Percentiles rank a stretch among this genome's conserved stretches.
phyloP scores from a whole-genome alignment of 257 asterid species.

The Echites panduratus region DNA sequence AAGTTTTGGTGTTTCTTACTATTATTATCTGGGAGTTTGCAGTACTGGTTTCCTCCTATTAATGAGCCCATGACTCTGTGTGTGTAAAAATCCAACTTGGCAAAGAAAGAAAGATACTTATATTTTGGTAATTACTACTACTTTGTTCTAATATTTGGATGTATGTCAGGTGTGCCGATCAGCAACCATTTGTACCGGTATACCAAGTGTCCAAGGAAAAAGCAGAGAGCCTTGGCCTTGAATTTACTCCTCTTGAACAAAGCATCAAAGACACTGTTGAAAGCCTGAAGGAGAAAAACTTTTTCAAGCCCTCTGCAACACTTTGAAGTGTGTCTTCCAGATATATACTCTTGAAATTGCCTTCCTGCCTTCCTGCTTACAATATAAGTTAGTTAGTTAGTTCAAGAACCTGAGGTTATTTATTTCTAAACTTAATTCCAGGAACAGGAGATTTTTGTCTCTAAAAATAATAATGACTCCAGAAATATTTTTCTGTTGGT shows the following conservation, averaged over 20 bases:
- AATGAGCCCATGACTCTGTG: too few species aligned
- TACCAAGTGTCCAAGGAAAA: slow-evolving; percentile 62
- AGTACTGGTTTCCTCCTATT: too few species aligned
- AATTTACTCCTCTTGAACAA: slow-evolving; percentile 52
- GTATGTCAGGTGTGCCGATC: slow-evolving; percentile 58
- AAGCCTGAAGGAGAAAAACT: slow-evolving; percentile 59
- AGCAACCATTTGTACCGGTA: slow-evolving; percentile 45
- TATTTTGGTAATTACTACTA: not conserved
- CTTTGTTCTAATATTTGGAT: not conserved
- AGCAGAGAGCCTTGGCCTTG: slow-evolving; percentile 51
- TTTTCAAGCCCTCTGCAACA: slow-evolving; percentile 27
- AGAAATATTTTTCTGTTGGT: too few species aligned
- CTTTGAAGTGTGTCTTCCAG: slow-evolving; percentile 16
- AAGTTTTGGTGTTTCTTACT: too few species aligned
- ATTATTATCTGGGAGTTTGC: too few species aligned
- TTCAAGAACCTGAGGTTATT: not conserved
- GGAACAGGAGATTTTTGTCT: too few species aligned
- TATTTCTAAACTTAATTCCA: too few species aligned
- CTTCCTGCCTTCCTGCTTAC: too few species aligned
- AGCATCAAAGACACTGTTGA: slow-evolving; percentile 64
- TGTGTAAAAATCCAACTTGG: not conserved
- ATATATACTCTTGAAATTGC: not conserved
- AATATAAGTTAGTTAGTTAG: too few species aligned
- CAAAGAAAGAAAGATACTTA: too few species aligned
- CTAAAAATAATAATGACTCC: too few species aligned